phyloP scores from a whole-genome alignment of 73 alveolate genomes.

The Uronychia setigera region DNA sequence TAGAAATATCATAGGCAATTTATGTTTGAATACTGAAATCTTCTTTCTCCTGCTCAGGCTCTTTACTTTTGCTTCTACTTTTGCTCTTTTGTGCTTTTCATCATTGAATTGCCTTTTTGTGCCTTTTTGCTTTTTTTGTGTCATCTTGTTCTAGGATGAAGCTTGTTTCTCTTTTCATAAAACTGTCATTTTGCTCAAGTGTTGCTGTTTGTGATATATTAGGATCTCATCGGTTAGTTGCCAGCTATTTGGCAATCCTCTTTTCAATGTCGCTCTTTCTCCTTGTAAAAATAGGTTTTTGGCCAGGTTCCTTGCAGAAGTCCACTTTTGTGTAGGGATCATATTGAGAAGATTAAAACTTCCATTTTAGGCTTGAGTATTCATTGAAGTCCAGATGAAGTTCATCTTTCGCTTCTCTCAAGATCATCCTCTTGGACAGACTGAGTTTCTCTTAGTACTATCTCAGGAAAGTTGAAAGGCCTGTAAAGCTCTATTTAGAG shows the following conservation, averaged over 20 bases:
- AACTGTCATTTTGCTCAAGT: not conserved
- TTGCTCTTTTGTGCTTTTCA: too few species aligned
- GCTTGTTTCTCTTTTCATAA: not conserved
- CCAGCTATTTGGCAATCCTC: too few species aligned
- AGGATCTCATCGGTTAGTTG: too few species aligned
- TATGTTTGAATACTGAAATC: too few species aligned
- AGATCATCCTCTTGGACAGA: not conserved
- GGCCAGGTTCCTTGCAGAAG: not conserved
- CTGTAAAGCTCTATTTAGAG: not conserved
- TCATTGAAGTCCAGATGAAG: not conserved
- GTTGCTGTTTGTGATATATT: not conserved
- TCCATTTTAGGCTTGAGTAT: not conserved
- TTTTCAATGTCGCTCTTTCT: too few species aligned
- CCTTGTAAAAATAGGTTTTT: not conserved
- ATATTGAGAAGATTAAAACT: not conserved
- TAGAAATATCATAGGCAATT: too few species aligned
- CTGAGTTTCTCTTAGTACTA: not conserved
- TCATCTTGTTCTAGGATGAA: not conserved
- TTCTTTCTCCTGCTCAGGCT: too few species aligned
- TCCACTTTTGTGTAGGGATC: not conserved
- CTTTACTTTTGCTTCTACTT: too few species aligned
- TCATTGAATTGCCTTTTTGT: too few species aligned
- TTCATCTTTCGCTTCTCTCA: not conserved
- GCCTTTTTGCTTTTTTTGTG: not conserved
- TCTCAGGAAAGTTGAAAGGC: not conserved